Conservation (phyloP, 768 basidiomycete species). For the Aureoboletus auriporus region DNA sequence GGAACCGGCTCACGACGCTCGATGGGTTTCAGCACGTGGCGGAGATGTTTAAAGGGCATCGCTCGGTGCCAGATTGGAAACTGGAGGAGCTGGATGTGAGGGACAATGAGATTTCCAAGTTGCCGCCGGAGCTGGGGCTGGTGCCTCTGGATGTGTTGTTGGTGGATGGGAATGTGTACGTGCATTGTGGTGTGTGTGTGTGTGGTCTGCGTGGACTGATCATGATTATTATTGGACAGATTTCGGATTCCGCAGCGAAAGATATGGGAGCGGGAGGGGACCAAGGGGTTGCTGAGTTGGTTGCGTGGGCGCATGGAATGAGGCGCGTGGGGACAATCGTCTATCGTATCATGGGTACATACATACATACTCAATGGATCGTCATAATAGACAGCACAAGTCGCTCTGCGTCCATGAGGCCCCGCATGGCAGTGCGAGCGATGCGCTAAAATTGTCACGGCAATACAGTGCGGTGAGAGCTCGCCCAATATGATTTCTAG, state of each 20-base stretch:
- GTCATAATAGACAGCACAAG: too few species aligned
- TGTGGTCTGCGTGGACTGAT: background rate
- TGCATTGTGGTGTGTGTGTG: slow-evolving; percentile 9
- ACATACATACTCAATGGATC: background rate
- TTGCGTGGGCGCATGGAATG: slow-evolving; percentile 69
- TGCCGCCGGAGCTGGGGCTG: slow-evolving; percentile 68
- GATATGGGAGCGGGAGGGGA: slow-evolving; percentile 86
- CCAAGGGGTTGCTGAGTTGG: slow-evolving; percentile 78
- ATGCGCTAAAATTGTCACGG: too few species aligned
- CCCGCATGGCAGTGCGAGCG: too few species aligned
- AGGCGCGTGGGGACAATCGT: slow-evolving; percentile 2
- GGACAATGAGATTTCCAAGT: slow-evolving; percentile 72
- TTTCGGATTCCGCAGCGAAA: slow-evolving; percentile 79
- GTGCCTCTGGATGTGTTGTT: slow-evolving; percentile 76
- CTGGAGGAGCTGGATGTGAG: slow-evolving; percentile 80
- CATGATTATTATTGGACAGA: slow-evolving; percentile 19
- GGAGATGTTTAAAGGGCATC: slow-evolving; percentile 60
- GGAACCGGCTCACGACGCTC: slow-evolving; percentile 61
- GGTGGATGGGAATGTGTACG: slow-evolving; percentile 83
- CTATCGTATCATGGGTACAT: background rate
- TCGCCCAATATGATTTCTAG: too few species aligned
- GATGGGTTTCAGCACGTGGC: slow-evolving; percentile 61
- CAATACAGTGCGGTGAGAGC: too few species aligned
- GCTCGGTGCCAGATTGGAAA: slow-evolving; percentile 63
- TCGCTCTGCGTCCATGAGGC: too few species aligned